Evolutionary conservation across 1,284 basidiomycete species (phyloP), one percentile per base, ranked within the genome.

Genomic region (Pyrrhoderma noxium): DNA sequence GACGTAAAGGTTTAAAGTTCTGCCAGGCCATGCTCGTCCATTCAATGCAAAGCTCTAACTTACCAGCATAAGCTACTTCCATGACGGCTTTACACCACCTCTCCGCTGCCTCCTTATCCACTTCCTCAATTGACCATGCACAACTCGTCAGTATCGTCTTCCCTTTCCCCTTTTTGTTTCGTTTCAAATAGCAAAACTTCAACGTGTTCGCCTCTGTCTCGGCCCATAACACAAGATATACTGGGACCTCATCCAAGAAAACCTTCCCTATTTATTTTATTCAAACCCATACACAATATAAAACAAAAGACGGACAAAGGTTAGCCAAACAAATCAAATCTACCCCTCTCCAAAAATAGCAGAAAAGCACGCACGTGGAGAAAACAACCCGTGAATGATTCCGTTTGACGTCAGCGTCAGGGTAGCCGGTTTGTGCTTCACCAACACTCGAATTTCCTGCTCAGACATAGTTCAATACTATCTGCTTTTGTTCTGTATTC

Each of bases 1-100:
- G 8, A 50, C 22, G 14, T 5, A 14, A 18, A 11, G 19, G 18
- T 23, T 23, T 37, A n/a, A n/a, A n/a, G n/a, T n/a, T n/a, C n/a
- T n/a, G n/a, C n/a, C n/a, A n/a, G n/a, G n/a, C n/a, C n/a, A n/a
- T n/a, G n/a, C n/a, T n/a, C n/a, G n/a, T n/a, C n/a, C n/a, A n/a
- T n/a, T n/a, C n/a, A n/a, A n/a, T n/a, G n/a, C n/a, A n/a, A n/a
- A n/a, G n/a, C n/a, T n/a, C n/a, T n/a, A 31, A 31, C 27, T 31
- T 11, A 86, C 87, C 80, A 57, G 72, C 67, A 62, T 92, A 91
- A 8, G 83, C 75, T 13, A 70, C 65, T 7, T 69, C 62, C 73
- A 85, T 79, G 18, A 85, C 63, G 3, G 66, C 64, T 42, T 72
- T 68, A 7, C 75, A 72, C 82, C 87, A 91, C 54, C 72, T 65